Evolutionary conservation across 352 stramenopile genomes (phyloP).

Genomic region (Elongisporangium senticosum): DNA sequence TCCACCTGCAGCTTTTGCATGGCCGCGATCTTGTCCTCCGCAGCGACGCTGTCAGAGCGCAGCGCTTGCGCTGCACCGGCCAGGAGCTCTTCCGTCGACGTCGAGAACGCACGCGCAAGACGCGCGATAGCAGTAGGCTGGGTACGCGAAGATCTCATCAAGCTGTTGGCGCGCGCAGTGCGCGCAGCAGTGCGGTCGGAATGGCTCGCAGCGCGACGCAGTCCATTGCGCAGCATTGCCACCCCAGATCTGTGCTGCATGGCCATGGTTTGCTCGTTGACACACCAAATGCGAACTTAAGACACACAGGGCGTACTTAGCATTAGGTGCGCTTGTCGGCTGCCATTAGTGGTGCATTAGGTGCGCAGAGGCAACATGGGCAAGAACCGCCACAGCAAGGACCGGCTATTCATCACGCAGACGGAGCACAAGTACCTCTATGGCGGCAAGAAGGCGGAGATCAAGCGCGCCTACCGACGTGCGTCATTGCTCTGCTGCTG

Average conservation of each 20-base stretch:
- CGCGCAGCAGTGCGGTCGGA: not conserved
- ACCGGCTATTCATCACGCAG: constrained; percentile 86
- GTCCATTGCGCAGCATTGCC: not conserved
- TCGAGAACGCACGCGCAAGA: not conserved
- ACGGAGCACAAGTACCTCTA: constrained; percentile 92
- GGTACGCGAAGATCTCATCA: not conserved
- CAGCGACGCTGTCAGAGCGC: constrained; percentile 1
- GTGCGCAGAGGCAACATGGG: constrained; percentile 39
- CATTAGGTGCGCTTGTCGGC: not conserved
- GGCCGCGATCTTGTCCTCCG: constrained; percentile 22
- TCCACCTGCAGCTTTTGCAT: constrained; percentile 29
- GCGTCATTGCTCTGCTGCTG: not conserved
- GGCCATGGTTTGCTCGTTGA: not conserved
- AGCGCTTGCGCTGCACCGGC: not conserved
- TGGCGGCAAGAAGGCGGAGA: constrained; percentile 88
- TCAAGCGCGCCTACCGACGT: constrained; percentile 75
- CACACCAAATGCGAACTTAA: not conserved
- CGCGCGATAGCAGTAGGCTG: not conserved
- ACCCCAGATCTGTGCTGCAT: not conserved
- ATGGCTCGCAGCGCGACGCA: not conserved
- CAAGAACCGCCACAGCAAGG: constrained; percentile 90
- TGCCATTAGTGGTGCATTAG: not conserved
- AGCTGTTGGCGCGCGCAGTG: not conserved
- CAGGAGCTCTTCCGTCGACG: not conserved
- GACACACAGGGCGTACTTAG: not conserved